Percentiles rank a stretch among this genome's conserved stretches.
Evolutionary conservation across 371 early-diverging fungal genomes (phyloP).

Genomic region (Nematocida major): DNA sequence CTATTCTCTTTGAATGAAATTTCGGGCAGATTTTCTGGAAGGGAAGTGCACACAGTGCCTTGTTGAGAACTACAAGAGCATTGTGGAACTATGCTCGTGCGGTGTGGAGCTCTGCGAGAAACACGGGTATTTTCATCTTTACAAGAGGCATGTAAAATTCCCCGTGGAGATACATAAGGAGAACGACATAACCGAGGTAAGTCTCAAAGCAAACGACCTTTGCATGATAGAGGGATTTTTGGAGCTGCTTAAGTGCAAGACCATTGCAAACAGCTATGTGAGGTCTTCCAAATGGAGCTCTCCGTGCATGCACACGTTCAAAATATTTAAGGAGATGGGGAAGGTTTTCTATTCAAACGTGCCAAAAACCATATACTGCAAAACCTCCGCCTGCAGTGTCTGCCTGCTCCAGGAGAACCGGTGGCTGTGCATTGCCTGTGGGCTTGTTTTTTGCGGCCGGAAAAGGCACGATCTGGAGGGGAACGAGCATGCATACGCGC

Average conservation of each 20-base stretch:
- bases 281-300: neutral
- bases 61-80: neutral
- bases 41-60: conserved; percentile 24
- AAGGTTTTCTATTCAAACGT: neutral
- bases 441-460: conserved; percentile 69
- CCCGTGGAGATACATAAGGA: conserved; percentile 7
- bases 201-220: neutral
- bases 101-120: conserved; percentile 18
- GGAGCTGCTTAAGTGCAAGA: neutral
- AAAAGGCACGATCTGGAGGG: conserved; percentile 84
- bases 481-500: conserved; percentile 84
- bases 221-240: neutral
- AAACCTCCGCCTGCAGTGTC: neutral
- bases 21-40: neutral
- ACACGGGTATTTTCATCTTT: conserved; percentile 8
- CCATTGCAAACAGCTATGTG: neutral
- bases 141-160: neutral
- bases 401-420: conserved; percentile 65
- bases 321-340: conserved; percentile 1
- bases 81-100: neutral
- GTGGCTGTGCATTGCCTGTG: conserved; percentile 69
- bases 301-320: neutral
- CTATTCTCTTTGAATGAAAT: neutral
- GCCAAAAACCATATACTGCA: neutral
- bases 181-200: neutral